Evolutionary conservation across 768 basidiomycete species (phyloP).

Genomic region (Crucibulum laeve): DNA sequence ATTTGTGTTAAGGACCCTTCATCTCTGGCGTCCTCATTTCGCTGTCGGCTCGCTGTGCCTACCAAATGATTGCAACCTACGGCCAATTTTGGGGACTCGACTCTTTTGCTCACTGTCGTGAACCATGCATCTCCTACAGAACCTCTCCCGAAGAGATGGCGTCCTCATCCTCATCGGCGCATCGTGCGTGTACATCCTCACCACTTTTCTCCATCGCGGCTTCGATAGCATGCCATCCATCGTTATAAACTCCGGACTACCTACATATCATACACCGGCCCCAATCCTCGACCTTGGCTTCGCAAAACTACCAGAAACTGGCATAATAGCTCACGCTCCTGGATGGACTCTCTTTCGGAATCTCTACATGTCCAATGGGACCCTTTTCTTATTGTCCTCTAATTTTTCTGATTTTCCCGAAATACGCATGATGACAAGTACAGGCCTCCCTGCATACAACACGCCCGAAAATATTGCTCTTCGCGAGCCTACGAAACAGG

Average conservation of each 20-base stretch:
- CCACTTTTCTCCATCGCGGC: constrained; percentile 6
- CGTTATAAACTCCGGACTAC: not conserved
- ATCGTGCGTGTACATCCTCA: constrained; percentile 12
- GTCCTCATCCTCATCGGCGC: constrained; percentile 14
- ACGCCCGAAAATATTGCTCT: constrained; percentile 54
- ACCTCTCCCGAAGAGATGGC: constrained; percentile 9
- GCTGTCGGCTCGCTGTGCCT: not conserved
- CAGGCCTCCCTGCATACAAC: constrained; percentile 46
- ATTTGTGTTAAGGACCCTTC: not conserved
- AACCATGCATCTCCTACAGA: not conserved
- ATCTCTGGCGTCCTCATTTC: not conserved
- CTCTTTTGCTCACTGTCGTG: not conserved
- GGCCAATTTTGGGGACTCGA: too few species aligned
- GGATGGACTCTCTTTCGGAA: constrained; percentile 79
- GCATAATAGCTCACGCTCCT: constrained; percentile 51
- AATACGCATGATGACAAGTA: constrained; percentile 53
- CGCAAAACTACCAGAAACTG: constrained; percentile 40
- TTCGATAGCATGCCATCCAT: not conserved
- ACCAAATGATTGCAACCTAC: too few species aligned
- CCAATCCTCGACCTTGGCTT: constrained; percentile 7
- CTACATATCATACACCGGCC: not conserved
- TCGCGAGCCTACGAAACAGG: constrained; percentile 55
- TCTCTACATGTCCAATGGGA: constrained; percentile 74
- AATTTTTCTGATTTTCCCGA: constrained; percentile 20
- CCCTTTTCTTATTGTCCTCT: constrained; percentile 56